phyloP scores from a whole-genome alignment of 306 rosid species.

The Pachyrhizus erosus region DNA sequence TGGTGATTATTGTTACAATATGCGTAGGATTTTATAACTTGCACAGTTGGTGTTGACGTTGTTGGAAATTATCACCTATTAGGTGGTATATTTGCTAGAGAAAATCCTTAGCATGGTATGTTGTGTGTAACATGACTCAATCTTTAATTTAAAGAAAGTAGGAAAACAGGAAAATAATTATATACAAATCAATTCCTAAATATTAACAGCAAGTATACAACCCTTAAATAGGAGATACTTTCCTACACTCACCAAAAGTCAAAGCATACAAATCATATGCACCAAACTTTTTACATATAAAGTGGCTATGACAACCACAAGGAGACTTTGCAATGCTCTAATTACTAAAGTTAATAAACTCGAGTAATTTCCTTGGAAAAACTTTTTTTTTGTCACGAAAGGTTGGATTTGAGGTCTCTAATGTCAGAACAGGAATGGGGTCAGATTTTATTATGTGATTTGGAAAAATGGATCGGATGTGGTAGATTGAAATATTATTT shows the following conservation, averaged over 20 bases:
- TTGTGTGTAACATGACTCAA: neutral
- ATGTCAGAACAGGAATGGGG: neutral
- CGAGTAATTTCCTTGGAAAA: neutral
- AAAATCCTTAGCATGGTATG: neutral
- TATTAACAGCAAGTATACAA: neutral
- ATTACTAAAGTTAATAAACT: neutral
- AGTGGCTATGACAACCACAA: neutral
- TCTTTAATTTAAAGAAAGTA: neutral
- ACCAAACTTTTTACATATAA: neutral
- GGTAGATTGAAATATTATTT: neutral
- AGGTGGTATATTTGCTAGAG: neutral
- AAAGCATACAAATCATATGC: neutral
- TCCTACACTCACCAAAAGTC: neutral
- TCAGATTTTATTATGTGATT: neutral
- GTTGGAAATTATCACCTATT: neutral
- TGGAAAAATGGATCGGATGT: constrained; percentile 7
- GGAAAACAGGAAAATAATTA: neutral
- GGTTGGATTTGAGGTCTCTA: neutral
- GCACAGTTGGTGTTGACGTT: neutral
- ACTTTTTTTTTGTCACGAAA: neutral
- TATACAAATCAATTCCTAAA: neutral
- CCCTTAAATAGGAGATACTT: neutral
- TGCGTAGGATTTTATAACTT: constrained; percentile 1
- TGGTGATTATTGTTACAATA: neutral
- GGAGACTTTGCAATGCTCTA: neutral